A percentile compares a stretch with the other conserved stretches of the same genome.
Evolutionary conservation across 352 stramenopile genomes (phyloP).

Genomic region (Phytophthora europaea): DNA sequence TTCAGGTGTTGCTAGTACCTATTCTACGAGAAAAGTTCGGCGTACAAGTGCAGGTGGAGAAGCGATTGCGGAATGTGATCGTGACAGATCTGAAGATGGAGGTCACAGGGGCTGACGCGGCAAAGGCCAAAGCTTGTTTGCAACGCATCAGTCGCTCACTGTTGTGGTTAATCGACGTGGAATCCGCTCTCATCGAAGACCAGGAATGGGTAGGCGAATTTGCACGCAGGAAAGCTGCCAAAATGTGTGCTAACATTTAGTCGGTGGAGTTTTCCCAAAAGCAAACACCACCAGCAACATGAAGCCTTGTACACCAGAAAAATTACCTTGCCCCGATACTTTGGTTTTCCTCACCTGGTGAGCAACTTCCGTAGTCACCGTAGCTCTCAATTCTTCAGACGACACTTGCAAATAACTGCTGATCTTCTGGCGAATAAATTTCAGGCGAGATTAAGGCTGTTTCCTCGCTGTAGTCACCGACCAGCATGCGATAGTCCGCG

Average conservation of each 20-base stretch:
- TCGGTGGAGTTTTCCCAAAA: conserved; percentile 3
- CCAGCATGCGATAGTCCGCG: conserved; percentile 71
- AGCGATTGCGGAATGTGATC: conserved; percentile 66
- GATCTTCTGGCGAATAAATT: conserved; percentile 48
- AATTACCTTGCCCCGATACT: background rate
- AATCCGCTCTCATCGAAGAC: conserved; percentile 51
- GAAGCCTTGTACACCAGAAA: conserved; percentile 7
- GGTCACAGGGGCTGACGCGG: conserved; percentile 32
- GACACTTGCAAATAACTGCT: conserved; percentile 53
- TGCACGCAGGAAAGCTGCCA: conserved; percentile 45
- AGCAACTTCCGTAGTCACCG: conserved; percentile 19
- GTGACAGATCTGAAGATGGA: conserved; percentile 73
- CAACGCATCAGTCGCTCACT: conserved; percentile 68
- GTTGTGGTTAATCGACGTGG: conserved; percentile 60
- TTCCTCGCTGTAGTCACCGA: conserved; percentile 43
- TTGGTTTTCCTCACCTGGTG: background rate
- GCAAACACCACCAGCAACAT: conserved; percentile 13
- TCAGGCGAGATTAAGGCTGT: conserved; percentile 52
- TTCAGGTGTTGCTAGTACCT: conserved; percentile 69
- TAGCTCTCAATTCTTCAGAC: conserved; percentile 22
- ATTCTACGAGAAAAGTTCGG: conserved; percentile 68
- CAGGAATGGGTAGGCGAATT: conserved; percentile 51
- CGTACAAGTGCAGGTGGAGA: conserved; percentile 67
- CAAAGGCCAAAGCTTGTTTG: conserved; percentile 48
- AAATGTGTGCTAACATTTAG: conserved; percentile 47